Conservation (phyloP, 257 asterid genomes). For the Solanum chaucha region DNA sequence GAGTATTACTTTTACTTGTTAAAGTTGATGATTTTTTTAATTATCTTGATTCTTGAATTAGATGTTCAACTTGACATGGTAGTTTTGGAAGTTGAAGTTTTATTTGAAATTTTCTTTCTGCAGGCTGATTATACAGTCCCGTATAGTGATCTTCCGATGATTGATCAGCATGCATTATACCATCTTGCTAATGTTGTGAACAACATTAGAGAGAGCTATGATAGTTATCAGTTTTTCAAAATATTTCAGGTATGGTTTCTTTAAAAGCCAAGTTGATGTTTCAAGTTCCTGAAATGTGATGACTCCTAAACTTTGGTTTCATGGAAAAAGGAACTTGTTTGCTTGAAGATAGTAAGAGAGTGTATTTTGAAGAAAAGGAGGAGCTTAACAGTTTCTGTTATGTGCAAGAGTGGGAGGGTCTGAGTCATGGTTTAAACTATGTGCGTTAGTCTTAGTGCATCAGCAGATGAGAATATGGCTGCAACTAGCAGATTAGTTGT, state of each 20-base stretch:
- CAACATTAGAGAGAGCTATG: slow-evolving; percentile 78
- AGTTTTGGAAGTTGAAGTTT: background rate
- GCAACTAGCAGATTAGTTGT: background rate
- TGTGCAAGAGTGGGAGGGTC: too few species aligned
- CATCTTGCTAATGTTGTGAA: slow-evolving; percentile 75
- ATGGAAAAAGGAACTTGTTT: background rate
- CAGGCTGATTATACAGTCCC: slow-evolving; percentile 77
- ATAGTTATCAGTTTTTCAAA: slow-evolving; percentile 82
- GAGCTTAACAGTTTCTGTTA: background rate
- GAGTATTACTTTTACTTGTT: background rate
- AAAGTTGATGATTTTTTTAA: background rate
- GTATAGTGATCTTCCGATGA: slow-evolving; percentile 63
- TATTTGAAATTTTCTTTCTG: slow-evolving; percentile 5
- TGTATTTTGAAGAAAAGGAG: background rate
- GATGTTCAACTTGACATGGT: background rate
- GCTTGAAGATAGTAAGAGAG: background rate
- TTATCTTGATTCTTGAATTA: background rate
- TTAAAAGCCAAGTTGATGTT: background rate
- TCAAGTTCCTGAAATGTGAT: background rate
- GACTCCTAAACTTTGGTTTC: background rate
- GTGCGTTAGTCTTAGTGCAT: background rate
- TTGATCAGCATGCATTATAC: slow-evolving; percentile 81
- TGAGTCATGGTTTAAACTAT: background rate
- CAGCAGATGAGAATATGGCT: background rate
- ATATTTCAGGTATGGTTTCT: slow-evolving; percentile 65